Conservation (phyloP, 192 early-diverging fungal genomes). For the Coemansia sp. region DNA sequence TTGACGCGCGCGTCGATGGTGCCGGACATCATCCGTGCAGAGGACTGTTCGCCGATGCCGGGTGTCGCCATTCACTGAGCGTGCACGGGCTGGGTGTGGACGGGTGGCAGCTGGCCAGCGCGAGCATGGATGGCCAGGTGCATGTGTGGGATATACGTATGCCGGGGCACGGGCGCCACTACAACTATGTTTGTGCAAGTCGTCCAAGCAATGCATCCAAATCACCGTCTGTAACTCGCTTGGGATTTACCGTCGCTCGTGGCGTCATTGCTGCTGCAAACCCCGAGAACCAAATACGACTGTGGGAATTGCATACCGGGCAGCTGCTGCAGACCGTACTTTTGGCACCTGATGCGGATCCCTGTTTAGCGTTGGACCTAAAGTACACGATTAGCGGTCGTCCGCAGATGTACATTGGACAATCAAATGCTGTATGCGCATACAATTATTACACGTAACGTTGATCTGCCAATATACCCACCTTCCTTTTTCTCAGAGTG, state of each 20-base stretch:
- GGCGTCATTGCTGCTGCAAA: slow-evolving; percentile 27
- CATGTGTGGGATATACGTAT: slow-evolving; percentile 40
- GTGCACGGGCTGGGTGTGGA: slow-evolving; percentile 31
- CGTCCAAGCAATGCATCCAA: neutral
- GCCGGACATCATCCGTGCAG: slow-evolving; percentile 5
- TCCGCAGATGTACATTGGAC: neutral
- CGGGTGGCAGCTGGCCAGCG: slow-evolving; percentile 20
- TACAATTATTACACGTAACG: neutral
- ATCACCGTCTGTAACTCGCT: slow-evolving; percentile 8
- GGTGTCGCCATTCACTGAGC: slow-evolving; percentile 13
- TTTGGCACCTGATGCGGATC: neutral
- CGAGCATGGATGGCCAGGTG: slow-evolving; percentile 35
- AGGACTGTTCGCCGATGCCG: slow-evolving; percentile 17
- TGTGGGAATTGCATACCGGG: slow-evolving; percentile 32
- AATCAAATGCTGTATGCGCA: neutral
- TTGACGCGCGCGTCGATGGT: slow-evolving; percentile 19
- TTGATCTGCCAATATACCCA: neutral
- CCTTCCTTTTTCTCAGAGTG: neutral
- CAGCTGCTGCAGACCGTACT: slow-evolving; percentile 6
- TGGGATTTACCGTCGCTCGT: slow-evolving; percentile 20
- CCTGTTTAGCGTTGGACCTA: neutral
- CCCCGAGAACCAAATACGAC: slow-evolving; percentile 24
- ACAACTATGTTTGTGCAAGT: neutral
- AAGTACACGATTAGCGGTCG: neutral
- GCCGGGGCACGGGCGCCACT: neutral